A percentile compares a stretch with the other conserved stretches of the same genome.
Conservation (phyloP, 805 yeast species). For the Ogataea zsoltii region DNA sequence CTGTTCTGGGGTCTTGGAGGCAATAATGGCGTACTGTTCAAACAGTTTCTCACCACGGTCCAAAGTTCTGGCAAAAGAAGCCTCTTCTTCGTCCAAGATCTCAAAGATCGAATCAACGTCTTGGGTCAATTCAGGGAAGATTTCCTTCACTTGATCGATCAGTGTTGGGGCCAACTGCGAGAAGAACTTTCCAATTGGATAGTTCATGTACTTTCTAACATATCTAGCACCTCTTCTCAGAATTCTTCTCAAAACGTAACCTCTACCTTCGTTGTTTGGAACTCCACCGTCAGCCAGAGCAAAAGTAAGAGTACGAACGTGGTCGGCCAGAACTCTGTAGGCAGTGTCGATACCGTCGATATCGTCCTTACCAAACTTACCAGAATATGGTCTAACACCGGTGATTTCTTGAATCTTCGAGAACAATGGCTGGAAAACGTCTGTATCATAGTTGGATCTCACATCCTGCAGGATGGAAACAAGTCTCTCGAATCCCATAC, state of each 20-base stretch:
- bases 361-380: constrained; percentile 92
- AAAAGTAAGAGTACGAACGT: constrained; percentile 93
- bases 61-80: constrained; percentile 89
- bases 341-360: constrained; percentile 96
- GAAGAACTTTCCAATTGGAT: constrained; percentile 93
- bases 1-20: constrained; percentile 72
- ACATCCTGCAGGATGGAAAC: constrained; percentile 93
- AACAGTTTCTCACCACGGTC: constrained; percentile 98
- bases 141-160: constrained; percentile 80
- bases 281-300: constrained; percentile 99
- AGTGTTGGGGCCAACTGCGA: constrained; percentile 90
- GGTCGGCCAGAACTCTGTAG: constrained; percentile 97
- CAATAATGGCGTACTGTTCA: constrained; percentile 86
- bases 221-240: constrained; percentile 97
- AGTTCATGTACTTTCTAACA: constrained; percentile 93
- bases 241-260: constrained; percentile 95
- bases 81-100: constrained; percentile 94
- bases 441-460: constrained; percentile 94
- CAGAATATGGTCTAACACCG: constrained; percentile 87
- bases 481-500: constrained; percentile 97
- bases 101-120: constrained; percentile 78
- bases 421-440: constrained; percentile 90
- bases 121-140: constrained; percentile 87
- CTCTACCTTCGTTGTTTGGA: constrained; percentile 99
- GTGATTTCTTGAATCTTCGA: constrained; percentile 86